phyloP scores from a whole-genome alignment of 768 basidiomycete species.

The Rhodotorula kratochvilovae region DNA sequence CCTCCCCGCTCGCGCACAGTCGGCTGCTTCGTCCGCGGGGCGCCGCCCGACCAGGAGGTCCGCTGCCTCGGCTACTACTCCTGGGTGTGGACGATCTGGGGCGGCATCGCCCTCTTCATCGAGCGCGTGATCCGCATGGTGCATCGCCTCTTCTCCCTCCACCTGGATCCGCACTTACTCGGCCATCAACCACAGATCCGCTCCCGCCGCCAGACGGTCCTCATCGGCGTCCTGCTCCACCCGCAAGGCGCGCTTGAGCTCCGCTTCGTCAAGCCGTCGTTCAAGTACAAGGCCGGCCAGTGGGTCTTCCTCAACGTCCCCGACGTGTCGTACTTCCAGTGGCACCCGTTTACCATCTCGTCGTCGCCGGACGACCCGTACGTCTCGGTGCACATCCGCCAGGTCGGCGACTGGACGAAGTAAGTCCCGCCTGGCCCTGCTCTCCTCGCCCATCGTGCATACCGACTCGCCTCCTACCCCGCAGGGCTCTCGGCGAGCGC shows the following conservation, averaged over 20 bases:
- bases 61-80: conserved; percentile 76
- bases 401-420: conserved; percentile 79
- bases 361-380: conserved; percentile 84
- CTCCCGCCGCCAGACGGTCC: conserved; percentile 66
- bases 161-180: too few relatives aligned
- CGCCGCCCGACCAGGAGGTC: conserved; percentile 35
- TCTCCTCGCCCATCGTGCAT: not conserved
- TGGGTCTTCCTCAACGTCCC: conserved; percentile 89
- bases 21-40: conserved; percentile 85
- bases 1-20: conserved; percentile 47
- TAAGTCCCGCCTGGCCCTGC: not conserved
- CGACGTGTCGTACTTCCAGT: conserved; percentile 74
- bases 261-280: conserved; percentile 81
- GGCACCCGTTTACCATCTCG: conserved; percentile 72
- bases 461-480: not conserved
- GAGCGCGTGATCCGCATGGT: conserved; percentile 76
- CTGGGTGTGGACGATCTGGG: conserved; percentile 82
- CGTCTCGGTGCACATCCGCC: conserved; percentile 84
- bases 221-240: conserved; percentile 82
- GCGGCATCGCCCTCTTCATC: conserved; percentile 79
- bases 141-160: not conserved
- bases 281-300: conserved; percentile 86
- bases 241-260: conserved; percentile 91
- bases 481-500: conserved; percentile 69
- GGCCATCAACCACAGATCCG: conserved; percentile 52